Conservation (phyloP, 2,329 filamentous ascomycete genomes). For the Beauveria rudraprayagi region DNA sequence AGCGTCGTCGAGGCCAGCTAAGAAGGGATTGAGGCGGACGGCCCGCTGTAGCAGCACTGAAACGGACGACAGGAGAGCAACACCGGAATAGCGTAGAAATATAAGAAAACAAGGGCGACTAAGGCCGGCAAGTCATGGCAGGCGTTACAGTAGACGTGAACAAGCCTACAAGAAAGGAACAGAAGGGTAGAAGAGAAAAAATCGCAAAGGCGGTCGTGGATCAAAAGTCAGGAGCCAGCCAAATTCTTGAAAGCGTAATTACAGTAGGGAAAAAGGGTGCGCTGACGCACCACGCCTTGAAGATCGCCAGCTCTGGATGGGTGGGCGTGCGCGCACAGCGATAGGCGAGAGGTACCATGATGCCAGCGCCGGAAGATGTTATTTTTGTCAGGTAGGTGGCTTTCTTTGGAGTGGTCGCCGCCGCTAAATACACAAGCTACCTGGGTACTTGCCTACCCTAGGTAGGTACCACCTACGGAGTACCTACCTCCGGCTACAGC, state of each 20-base stretch:
- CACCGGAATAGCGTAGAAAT: not conserved
- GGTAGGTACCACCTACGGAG: no score
- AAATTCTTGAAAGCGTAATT: not conserved
- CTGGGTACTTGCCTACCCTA: no score
- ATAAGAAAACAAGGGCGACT: not conserved
- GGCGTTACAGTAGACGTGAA: not conserved
- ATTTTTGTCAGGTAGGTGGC: no score
- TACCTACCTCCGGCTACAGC: not conserved
- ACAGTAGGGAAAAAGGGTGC: not conserved
- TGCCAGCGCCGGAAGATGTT: not conserved
- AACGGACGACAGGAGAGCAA: slow-evolving; percentile 9
- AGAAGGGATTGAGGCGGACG: not conserved
- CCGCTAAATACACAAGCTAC: not conserved
- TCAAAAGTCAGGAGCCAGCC: not conserved
- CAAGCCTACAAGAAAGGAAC: not conserved
- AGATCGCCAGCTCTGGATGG: not conserved
- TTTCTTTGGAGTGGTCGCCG: not conserved
- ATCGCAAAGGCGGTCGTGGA: not conserved
- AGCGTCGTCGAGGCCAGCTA: not conserved
- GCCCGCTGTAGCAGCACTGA: not conserved
- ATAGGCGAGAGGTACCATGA: not conserved
- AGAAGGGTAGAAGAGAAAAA: not conserved
- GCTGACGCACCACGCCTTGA: not conserved
- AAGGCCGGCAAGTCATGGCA: slow-evolving; percentile 5
- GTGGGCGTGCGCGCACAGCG: not conserved